Base-by-base conservation (phyloP, 768 basidiomycete genomes). In the Auricularia sp. region DNA sequence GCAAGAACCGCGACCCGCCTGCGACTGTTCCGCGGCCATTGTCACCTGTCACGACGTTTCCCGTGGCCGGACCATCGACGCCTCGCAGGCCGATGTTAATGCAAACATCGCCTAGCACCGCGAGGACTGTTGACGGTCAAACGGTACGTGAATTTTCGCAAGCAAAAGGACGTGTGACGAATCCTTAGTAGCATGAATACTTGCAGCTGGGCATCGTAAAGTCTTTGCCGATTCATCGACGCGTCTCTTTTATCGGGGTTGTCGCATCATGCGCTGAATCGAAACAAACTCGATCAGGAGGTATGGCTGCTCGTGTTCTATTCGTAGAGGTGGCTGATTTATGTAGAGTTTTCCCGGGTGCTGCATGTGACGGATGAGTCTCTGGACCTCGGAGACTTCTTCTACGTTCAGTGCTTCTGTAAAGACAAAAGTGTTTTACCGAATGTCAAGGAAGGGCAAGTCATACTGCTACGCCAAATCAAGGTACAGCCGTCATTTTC, bases 281-380 rank as follows among this genome's bases (percentile, higher is more conserved):
- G 7, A 67, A 67, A 54, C 3, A 24, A 16, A 67, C 66, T n/a
- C 44, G 56, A 18, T 45, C 63, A 11, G 58, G 58, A 4, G 66
- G 66, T 67, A 34, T 64, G 63, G n/a, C 7, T 35, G 39, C 33
- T 13, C 24, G 37, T 39, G 47, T 61, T 6, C 3, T 3, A 54
- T 6, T 59, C 10, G 10, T 4, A 59, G 14, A 59, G 39, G 29
- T 24, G 44, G 36, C 24, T 59, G n/a, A 7, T 59, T 13, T 37
- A 4, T 45, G 36, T 42, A 67, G 66, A 67, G 8, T 34, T 21
- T 36, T 51, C 24, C 24, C 42, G 61, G 13, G 44, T 59, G 7
- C 62, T 64, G 45, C 35, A 36, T 47, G 33, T 67, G 29, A 61
- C 64, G 16, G 66, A 67, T 36, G 63, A 63, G 47, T 67, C 66